Base-by-base conservation (phyloP, 345 rosid genomes). In the Gossypium mustelinum region DNA sequence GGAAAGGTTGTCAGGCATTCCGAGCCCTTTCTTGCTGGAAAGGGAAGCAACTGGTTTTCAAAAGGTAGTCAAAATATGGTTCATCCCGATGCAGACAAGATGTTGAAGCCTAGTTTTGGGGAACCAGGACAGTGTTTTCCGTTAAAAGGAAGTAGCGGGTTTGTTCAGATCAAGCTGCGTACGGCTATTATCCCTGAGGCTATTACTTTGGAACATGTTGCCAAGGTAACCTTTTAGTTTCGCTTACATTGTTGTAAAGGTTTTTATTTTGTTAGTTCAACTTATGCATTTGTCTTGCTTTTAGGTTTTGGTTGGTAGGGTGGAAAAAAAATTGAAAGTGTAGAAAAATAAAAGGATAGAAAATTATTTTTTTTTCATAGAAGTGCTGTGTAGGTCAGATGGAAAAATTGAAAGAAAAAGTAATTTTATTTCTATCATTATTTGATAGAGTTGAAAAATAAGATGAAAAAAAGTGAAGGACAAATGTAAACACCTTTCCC, bases 41-140 rank as follows among this genome's bases (percentile, higher is more conserved):
- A 57, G 61, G 29, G 61, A 57, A 57, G 27, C 61, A 57, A 57
- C 25, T 57, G 61, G 61, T 20, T 57, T 57, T 57, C 22, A 1
- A 57, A 57, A 57, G 25, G 61, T 57, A 18, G 61, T 20, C 25
- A 20, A 57, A 57, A 20, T 20, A 13, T 3, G 27, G 61, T 57
- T 57, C 61, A 57, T 70, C 68, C 71, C 11, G 81, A 82, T 78
- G 91, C 97, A 4, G 76, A 73, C 62, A 93, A 82, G 88, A 90
- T 95, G 90, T 80, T 93, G 84, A 87, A 78, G 75, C 99, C 99
- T 1, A 90, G 99, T 86, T 93, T 93, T 20, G 98, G 98, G 25
- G 96, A 95, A 85, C 99, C 98, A 11, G 99, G 99, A 0, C 94
- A 90, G 81, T 93, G 99, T 82, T 95, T 95, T 84, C 85, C 99